Percentiles rank a stretch among this genome's conserved stretches.
Evolutionary conservation across 2,329 filamentous ascomycete genomes (phyloP).

Genomic region (Nemania sp.): DNA sequence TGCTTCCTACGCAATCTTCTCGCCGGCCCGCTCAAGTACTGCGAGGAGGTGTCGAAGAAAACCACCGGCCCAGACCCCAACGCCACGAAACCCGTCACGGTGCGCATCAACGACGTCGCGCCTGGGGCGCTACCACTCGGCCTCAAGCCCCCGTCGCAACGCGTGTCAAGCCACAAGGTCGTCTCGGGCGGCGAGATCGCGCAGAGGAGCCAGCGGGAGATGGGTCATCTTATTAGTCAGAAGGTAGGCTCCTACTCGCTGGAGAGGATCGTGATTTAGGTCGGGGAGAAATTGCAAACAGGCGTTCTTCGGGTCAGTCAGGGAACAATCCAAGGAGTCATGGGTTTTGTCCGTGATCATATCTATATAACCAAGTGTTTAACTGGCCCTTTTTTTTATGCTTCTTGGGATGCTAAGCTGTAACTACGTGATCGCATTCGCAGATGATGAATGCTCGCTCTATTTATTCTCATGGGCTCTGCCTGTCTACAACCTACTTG

Average conservation of each 20-base stretch:
- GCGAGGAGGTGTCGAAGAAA: constrained; percentile 44
- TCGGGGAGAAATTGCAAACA: neutral
- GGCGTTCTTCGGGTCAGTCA: neutral
- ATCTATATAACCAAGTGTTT: neutral
- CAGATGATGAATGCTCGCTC: too few relatives aligned
- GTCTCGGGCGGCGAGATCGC: constrained; percentile 71
- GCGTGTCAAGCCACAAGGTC: constrained; percentile 61
- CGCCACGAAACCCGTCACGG: constrained; percentile 50
- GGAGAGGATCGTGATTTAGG: constrained; percentile 72
- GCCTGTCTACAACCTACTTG: too few relatives aligned
- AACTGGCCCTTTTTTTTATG: too few relatives aligned
- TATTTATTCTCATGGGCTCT: too few relatives aligned
- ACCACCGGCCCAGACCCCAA: constrained; percentile 30
- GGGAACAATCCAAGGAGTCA: neutral
- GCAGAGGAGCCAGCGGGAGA: constrained; percentile 71
- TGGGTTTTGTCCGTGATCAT: neutral
- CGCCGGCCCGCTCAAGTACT: constrained; percentile 68
- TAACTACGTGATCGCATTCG: too few relatives aligned
- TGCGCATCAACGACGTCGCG: constrained; percentile 51
- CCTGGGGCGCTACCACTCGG: constrained; percentile 69
- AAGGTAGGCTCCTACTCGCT: constrained; percentile 82
- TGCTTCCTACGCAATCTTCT: constrained; percentile 67
- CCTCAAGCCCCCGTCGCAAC: constrained; percentile 60
- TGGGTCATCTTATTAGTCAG: constrained; percentile 76
- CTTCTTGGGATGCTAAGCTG: too few relatives aligned